Conservation (phyloP, 1,284 basidiomycete genomes). For the Phenoliferia sp. region DNA sequence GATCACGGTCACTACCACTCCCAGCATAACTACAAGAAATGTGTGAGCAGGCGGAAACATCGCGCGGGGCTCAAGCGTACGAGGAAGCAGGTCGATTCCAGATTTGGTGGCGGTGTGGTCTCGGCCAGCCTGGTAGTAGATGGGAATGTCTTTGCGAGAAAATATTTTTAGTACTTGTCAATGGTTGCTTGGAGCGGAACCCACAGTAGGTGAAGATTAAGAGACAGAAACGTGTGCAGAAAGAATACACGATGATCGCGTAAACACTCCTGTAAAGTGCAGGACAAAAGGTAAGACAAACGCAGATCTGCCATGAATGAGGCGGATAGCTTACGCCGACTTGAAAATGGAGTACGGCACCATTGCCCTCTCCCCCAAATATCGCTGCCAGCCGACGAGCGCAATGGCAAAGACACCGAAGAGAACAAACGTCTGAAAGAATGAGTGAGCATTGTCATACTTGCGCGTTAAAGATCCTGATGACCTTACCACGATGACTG, state of each 20-base stretch:
- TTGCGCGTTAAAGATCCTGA: too few relatives aligned
- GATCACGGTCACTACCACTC: slow-evolving; percentile 34
- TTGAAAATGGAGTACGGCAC: slow-evolving; percentile 30
- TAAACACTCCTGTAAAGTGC: slow-evolving; percentile 20
- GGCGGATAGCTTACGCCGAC: not conserved
- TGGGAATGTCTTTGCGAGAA: not conserved
- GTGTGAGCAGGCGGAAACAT: too few relatives aligned
- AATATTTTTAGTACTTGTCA: not conserved
- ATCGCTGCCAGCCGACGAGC: slow-evolving; percentile 34
- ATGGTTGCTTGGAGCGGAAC: not conserved
- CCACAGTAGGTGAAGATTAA: slow-evolving; percentile 20
- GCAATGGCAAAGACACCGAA: slow-evolving; percentile 30
- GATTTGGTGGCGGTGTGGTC: slow-evolving; percentile 28
- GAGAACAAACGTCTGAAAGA: slow-evolving; percentile 36
- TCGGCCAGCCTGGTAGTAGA: slow-evolving; percentile 17
- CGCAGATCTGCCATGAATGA: not conserved
- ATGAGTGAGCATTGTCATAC: too few relatives aligned
- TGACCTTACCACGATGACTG: slow-evolving; percentile 41
- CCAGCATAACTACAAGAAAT: too few relatives aligned
- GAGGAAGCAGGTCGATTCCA: slow-evolving; percentile 39
- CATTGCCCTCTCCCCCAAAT: slow-evolving; percentile 36
- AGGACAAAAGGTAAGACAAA: not conserved
- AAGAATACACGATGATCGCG: slow-evolving; percentile 30
- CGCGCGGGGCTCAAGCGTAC: too few relatives aligned
- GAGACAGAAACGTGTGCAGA: slow-evolving; percentile 28